Conservation (phyloP, 2,329 filamentous ascomycete genomes). For the Sphaerulina vaccinii region DNA sequence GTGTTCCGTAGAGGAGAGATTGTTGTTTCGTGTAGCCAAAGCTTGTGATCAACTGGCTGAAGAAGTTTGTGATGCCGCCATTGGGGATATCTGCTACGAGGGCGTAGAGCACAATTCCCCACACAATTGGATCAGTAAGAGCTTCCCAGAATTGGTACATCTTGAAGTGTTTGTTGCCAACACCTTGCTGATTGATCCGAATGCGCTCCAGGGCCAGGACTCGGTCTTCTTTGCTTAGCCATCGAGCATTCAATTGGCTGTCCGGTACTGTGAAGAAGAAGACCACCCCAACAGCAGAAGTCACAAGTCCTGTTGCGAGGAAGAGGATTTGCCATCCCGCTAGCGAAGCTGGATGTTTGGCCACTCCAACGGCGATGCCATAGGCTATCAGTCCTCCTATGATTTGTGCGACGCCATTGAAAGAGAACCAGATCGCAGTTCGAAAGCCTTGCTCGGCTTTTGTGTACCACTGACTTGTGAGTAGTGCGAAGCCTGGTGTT, state of each 20-base stretch:
- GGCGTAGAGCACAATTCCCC: conserved; percentile 60
- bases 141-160: conserved; percentile 62
- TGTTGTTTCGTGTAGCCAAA: conserved; percentile 66
- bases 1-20: conserved; percentile 63
- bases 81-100: conserved; percentile 59
- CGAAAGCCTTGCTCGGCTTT: conserved; percentile 64
- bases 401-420: conserved; percentile 65
- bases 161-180: conserved; percentile 54
- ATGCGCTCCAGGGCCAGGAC: conserved; percentile 69
- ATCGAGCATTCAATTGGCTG: conserved; percentile 60
- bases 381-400: conserved; percentile 63
- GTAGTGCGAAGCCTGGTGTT: conserved; percentile 66
- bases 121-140: conserved; percentile 57
- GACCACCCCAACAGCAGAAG: conserved; percentile 42
- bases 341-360: conserved; percentile 56
- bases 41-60: conserved; percentile 58
- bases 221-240: conserved; percentile 65
- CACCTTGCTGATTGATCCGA: conserved; percentile 71
- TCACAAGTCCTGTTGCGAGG: conserved; percentile 47
- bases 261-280: conserved; percentile 55
- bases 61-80: conserved; percentile 61
- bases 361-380: conserved; percentile 58
- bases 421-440: conserved; percentile 66
- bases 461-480: conserved; percentile 72
- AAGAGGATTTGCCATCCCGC: conserved; percentile 65